Evolutionary conservation across 2,329 filamentous ascomycete species (phyloP), one percentile per base, ranked within the genome.

Genomic region (Geosmithia putterillii): DNA sequence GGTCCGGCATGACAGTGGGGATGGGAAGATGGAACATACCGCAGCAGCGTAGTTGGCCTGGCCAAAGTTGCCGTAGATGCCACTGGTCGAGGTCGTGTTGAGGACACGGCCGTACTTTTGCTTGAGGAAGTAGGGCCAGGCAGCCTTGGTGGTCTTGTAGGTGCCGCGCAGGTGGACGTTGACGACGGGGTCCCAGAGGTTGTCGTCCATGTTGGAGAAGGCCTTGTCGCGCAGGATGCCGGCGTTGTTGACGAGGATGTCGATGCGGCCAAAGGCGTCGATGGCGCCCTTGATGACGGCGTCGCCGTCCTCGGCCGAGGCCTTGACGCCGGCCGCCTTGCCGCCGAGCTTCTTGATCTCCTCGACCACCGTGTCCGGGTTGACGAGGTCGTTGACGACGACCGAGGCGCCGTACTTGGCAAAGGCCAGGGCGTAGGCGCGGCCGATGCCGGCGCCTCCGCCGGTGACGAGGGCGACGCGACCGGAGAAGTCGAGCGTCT

Each of bases 11-110:
- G 10, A 32, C 4, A 12, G 10, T 17, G 14, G 28, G 15, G 14
- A 37, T 25, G 10, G n/a, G 21, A 38, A 10, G 37, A 4, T 2
- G 35, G 10, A 39, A 73, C 80, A 69, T 74, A 85, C 81, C 45
- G 86, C 86, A 46, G 90, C 86, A 48, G 92, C 77, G 64, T 98
- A 98, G 74, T 98, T 98, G 57, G 90, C 86, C 67, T 98, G 92
- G 49, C 92, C 92, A 61, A 98, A 98, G 76, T 95, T 98, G 54
- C 92, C 92, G 62, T 98, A 98, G 64, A 98, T 94, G 65, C 92
- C 92, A 54, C 85, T 94, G 41, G 92, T 96, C 32, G 87, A 94
- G 36, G 92, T 92, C 40, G 92, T 98, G 74, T 98, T 98, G 58
- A 98, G 74, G 48, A 98, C 80, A 56, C 92, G 87, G 52, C 92